Conservation (phyloP, 306 rosid genomes). For the Citrullus colocynthis region DNA sequence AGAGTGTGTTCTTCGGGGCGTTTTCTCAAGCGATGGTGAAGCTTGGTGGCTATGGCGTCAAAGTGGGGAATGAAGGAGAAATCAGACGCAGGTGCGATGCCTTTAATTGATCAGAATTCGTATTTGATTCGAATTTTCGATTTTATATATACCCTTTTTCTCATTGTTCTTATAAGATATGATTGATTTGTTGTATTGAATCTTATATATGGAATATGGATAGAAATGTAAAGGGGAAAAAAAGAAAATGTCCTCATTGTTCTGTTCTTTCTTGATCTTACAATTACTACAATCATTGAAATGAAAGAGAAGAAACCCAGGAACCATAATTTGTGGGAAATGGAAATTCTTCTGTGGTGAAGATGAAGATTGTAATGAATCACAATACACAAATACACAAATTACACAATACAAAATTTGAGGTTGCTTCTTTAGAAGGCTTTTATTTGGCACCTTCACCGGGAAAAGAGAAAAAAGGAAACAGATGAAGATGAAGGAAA, state of each 20-base stretch:
- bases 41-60: conserved; percentile 2
- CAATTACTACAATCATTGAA: neutral
- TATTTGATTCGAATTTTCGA: neutral
- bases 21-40: neutral
- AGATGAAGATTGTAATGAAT: neutral
- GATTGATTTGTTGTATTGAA: neutral
- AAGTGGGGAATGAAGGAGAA: neutral
- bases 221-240: neutral
- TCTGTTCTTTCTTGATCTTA: neutral
- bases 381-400: neutral
- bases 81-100: conserved; percentile 6
- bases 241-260: neutral
- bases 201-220: neutral
- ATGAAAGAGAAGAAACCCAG: neutral
- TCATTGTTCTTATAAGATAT: neutral
- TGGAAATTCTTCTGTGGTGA: neutral
- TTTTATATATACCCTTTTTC: neutral
- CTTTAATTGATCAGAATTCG: neutral
- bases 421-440: conserved; percentile 2
- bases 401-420: neutral
- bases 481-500: neutral
- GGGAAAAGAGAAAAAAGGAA: neutral
- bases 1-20: neutral
- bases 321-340: neutral
- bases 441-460: neutral